phyloP scores from a whole-genome alignment of 2,329 filamentous ascomycete genomes.

The Ceratocystis huliohia region DNA sequence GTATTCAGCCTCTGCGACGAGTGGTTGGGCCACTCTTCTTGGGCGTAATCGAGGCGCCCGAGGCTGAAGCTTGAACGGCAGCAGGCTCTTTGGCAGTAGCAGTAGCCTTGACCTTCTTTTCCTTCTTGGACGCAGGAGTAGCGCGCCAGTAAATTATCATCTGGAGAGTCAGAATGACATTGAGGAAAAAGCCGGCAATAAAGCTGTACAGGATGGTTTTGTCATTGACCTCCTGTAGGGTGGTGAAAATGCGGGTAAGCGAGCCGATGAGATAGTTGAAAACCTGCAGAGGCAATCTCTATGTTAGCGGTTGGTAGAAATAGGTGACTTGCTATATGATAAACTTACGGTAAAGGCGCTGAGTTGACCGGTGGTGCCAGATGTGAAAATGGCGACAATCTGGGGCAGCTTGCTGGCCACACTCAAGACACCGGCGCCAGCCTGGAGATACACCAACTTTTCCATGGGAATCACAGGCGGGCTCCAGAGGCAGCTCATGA shows the following conservation, averaged over 20 bases:
- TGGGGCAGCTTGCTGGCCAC: slow-evolving; percentile 90
- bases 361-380: slow-evolving; percentile 87
- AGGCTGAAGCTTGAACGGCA: slow-evolving; percentile 23
- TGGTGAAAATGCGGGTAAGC: slow-evolving; percentile 91
- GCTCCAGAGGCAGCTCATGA: slow-evolving; percentile 50
- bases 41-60: slow-evolving; percentile 27
- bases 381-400: slow-evolving; percentile 70
- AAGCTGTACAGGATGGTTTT: slow-evolving; percentile 93
- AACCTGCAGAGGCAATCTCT: slow-evolving; percentile 45
- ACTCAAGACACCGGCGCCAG: slow-evolving; percentile 67
- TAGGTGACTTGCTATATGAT: neutral
- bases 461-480: slow-evolving; percentile 58
- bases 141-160: slow-evolving; percentile 96
- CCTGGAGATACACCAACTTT: slow-evolving; percentile 63
- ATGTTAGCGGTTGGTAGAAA: slow-evolving; percentile 6
- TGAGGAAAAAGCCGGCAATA: slow-evolving; percentile 80
- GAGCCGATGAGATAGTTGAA: slow-evolving; percentile 96
- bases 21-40: slow-evolving; percentile 34
- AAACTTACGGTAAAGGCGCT: slow-evolving; percentile 82
- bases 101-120: slow-evolving; percentile 27
- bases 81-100: slow-evolving; percentile 21
- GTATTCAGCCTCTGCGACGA: slow-evolving; percentile 31
- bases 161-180: slow-evolving; percentile 72
- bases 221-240: slow-evolving; percentile 92
- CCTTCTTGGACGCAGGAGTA: slow-evolving; percentile 33